Evolutionary conservation across 257 asterid species (phyloP), one percentile per base, ranked within the genome.

Genomic region (Pogostemon cablin): DNA sequence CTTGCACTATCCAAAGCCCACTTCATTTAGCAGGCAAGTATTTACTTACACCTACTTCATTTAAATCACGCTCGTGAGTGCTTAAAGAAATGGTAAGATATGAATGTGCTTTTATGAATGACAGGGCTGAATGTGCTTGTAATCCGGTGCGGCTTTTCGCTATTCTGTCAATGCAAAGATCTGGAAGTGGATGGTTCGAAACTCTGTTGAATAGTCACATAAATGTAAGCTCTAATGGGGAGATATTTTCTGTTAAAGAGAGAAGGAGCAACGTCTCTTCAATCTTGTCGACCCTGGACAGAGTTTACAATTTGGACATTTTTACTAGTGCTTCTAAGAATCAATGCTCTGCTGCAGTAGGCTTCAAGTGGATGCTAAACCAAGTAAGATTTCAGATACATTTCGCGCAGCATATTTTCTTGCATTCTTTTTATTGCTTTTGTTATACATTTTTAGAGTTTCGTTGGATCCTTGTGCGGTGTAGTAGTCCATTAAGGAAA

Each of bases 151-250:
- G 95, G 17, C 82, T 61, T 78, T 93, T 93, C 47, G 82, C 95
- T 40, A 93, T 93, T 76, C 62, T 93, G 61, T 87, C 99, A 0
- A 86, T 89, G 96, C 99, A 93, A 83, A 86, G 99, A 84, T 91
- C 97, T 6, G 99, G 99, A 74, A 91, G 97, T 69, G 96, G 99
- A 55, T 93, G 99, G 99, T 91, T 93, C 20, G 99, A 93, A 82
- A 91, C 99, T 7, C 75, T 93, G 47, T 76, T 93, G 79, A 93
- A 91, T 80, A 91, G 90, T 81, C 99, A 93, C 74, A 73, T 73
- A 48, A 91, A 93, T 59, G 87, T 91, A 44, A 91, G 97, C 83
- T 93, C 97, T 25, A 91, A 93, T 25, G 97, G 99, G 32, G 99
- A 93, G 82, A 87, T 93, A 80, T 93, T 91, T 75, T 86, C 90